Conservation (phyloP, 768 basidiomycete species). For the Cyathus striatus region DNA sequence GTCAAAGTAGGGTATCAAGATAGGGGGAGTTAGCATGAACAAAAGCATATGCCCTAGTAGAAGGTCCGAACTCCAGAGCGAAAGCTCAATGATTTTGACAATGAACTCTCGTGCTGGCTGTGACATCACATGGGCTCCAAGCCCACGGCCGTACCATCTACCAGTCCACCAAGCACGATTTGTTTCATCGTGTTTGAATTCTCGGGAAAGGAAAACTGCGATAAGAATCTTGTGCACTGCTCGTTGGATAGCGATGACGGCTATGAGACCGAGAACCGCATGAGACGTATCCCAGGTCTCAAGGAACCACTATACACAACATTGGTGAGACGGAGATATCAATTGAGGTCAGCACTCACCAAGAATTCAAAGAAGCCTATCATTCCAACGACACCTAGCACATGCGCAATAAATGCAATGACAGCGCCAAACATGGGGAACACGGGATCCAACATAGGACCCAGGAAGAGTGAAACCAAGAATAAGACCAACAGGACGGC, state of each 20-base stretch:
- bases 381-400: conserved; percentile 78
- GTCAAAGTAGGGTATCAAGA: conserved; percentile 88
- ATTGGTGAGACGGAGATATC: conserved; percentile 8
- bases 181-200: conserved; percentile 99
- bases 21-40: conserved; percentile 86
- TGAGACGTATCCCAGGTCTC: conserved; percentile 90
- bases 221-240: conserved; percentile 93
- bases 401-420: conserved; percentile 88
- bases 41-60: conserved; percentile 82
- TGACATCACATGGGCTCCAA: conserved; percentile 90
- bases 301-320: conserved; percentile 74
- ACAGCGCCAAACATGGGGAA: conserved; percentile 89
- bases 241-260: conserved; percentile 88
- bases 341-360: conserved; percentile 39
- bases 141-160: conserved; percentile 91
- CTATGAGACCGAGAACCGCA: conserved; percentile 89
- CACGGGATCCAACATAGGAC: conserved; percentile 80
- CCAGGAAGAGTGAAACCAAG: conserved; percentile 86
- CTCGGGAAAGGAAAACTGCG: conserved; percentile 89
- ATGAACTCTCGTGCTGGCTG: conserved; percentile 96
- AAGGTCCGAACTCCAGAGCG: conserved; percentile 93
- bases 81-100: conserved; percentile 96
- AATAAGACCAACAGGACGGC: conserved; percentile 84
- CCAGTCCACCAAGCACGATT: conserved; percentile 99
- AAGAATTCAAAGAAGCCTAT: conserved; percentile 96